phyloP scores from a whole-genome alignment of 192 early-diverging fungal genomes.

The Backusella tarrabulga region DNA sequence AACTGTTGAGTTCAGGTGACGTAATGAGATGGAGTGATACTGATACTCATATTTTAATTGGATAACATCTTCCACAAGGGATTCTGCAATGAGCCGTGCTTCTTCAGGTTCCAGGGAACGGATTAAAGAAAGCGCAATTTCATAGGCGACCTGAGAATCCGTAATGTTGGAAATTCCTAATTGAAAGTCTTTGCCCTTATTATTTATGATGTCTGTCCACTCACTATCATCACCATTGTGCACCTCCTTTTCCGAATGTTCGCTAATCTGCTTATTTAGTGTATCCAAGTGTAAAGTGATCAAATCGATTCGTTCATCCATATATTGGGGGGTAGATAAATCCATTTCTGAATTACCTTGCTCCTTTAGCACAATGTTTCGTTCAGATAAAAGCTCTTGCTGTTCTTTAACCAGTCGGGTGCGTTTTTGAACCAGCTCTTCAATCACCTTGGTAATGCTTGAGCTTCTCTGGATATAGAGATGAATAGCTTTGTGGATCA shows the following conservation, averaged over 20 bases:
- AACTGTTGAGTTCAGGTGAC: neutral
- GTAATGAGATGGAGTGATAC: neutral
- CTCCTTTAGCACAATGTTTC: slow-evolving; percentile 7
- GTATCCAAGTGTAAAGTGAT: slow-evolving; percentile 17
- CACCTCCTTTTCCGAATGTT: neutral
- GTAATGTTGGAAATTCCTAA: neutral
- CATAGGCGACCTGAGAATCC: slow-evolving; percentile 14
- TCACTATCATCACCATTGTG: neutral
- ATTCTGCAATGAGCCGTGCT: neutral
- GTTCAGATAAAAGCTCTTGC: slow-evolving; percentile 22
- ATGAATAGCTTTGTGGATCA: slow-evolving; percentile 4
- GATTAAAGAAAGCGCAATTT: slow-evolving; percentile 10
- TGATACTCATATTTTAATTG: neutral
- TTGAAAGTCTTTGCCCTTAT: neutral
- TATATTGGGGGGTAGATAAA: slow-evolving; percentile 18
- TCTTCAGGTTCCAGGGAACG: slow-evolving; percentile 14
- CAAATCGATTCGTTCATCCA: slow-evolving; percentile 34
- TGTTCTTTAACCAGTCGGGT: slow-evolving; percentile 14
- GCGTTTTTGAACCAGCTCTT: slow-evolving; percentile 13
- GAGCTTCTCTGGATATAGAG: neutral
- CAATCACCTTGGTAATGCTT: neutral
- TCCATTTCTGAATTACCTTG: neutral
- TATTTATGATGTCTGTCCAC: slow-evolving; percentile 13
- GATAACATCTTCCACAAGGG: slow-evolving; percentile 1
- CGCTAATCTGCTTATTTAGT: neutral